Evolutionary conservation across 164 flowering plant species (phyloP).

Genomic region (Brasenia schreberi): DNA sequence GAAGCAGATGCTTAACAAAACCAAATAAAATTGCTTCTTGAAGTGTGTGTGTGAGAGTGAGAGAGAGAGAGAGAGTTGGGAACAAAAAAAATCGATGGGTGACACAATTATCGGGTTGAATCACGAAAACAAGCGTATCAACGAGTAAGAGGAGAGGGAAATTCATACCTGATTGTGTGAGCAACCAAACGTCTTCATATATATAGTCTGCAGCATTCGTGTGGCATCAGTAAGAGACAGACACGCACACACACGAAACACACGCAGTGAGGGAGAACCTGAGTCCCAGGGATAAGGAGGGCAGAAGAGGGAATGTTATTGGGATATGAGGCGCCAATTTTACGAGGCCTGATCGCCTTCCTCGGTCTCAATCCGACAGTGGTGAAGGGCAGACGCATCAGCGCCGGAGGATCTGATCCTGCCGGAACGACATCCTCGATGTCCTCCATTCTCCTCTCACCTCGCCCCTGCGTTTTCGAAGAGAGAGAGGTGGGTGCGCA

Average conservation of each 20-base stretch:
- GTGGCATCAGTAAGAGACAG: too few relatives aligned
- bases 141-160: not conserved
- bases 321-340: conserved; percentile 3
- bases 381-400: conserved; percentile 58
- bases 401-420: conserved; percentile 49
- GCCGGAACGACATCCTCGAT: conserved; percentile 68
- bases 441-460: conserved; percentile 53
- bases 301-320: conserved; percentile 6
- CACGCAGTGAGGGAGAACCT: conserved; percentile 24
- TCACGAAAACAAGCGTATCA: conserved; percentile 8
- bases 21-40: not conserved
- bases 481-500: too few relatives aligned
- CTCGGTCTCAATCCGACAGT: conserved; percentile 54
- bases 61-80: not conserved
- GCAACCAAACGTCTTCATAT: conserved; percentile 93
- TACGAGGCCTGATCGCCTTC: conserved; percentile 17
- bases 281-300: conserved; percentile 67
- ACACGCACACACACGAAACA: too few relatives aligned
- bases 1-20: not conserved
- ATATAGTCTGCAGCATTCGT: conserved; percentile 47
- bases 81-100: not conserved
- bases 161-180: conserved; percentile 80
- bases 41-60: not conserved
- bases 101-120: not conserved
- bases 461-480: too few relatives aligned